phyloP scores from a whole-genome alignment of 2,329 filamentous ascomycete species.

The Botrytis paeoniae region DNA sequence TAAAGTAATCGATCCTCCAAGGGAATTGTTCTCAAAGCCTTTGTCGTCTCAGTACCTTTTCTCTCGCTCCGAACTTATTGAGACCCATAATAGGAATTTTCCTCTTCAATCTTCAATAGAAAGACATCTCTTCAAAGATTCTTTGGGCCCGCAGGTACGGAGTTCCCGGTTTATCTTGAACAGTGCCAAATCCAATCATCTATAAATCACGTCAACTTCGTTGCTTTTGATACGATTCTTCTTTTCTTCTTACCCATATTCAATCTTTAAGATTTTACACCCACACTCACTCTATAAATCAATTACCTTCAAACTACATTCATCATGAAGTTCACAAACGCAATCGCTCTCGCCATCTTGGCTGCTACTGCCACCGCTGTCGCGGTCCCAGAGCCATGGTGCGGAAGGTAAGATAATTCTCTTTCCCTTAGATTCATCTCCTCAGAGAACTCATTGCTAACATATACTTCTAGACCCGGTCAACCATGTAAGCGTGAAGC shows the following conservation, averaged over 20 bases:
- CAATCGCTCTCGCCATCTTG: conserved; percentile 17
- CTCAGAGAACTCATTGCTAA: neutral
- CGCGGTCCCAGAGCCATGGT: conserved; percentile 20
- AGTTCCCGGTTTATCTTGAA: neutral
- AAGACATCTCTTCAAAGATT: neutral
- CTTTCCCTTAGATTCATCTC: neutral
- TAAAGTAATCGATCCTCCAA: neutral
- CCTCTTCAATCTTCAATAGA: neutral
- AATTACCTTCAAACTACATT: conserved; percentile 12
- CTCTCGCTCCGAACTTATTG: neutral
- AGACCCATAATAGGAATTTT: neutral
- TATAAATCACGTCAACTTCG: conserved; percentile 12
- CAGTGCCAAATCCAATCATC: neutral
- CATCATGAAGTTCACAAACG: conserved; percentile 21
- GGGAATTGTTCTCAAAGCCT: neutral
- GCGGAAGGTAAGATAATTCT: neutral
- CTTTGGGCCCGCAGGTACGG: neutral
- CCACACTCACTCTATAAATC: neutral
- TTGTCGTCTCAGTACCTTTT: neutral
- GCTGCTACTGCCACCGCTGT: conserved; percentile 16
- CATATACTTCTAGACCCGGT: neutral
- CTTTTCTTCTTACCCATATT: conserved; percentile 6
- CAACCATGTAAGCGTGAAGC: conserved; percentile 16
- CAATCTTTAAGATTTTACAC: conserved; percentile 3
- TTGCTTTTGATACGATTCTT: neutral